These are phyloP conservation scores for Globisporangium canariense DNA, from an alignment of 352 stramenopile species.

Conservation along the genomic window DNA sequence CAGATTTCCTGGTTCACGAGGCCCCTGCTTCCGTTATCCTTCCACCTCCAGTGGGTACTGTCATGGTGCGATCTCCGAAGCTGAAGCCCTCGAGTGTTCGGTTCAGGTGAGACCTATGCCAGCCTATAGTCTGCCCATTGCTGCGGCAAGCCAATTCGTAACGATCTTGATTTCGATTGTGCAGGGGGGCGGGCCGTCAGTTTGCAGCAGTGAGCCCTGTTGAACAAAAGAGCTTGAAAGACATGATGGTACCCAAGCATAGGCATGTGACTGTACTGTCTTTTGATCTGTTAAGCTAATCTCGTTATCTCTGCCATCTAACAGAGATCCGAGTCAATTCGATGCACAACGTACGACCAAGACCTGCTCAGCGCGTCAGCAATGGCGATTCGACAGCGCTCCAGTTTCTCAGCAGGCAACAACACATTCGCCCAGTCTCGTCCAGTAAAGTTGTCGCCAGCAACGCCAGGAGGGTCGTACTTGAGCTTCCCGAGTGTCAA, in stretches of 20 bases:
- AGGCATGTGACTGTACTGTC: neutral
- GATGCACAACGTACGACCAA: constrained; percentile 40
- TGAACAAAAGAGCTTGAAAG: constrained; percentile 21
- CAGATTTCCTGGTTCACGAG: constrained; percentile 9
- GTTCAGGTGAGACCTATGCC: constrained; percentile 33
- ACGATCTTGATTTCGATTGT: neutral
- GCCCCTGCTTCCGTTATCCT: constrained; percentile 30
- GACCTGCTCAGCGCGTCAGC: constrained; percentile 55
- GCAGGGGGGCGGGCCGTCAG: constrained; percentile 49
- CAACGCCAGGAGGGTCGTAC: constrained; percentile 23
- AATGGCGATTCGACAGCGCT: constrained; percentile 48
- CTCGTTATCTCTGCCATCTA: neutral
- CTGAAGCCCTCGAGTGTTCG: constrained; percentile 33
- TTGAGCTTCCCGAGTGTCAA: constrained; percentile 41
- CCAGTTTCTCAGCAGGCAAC: constrained; percentile 17
- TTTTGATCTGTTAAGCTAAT: neutral
- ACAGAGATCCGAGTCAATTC: constrained; percentile 32
- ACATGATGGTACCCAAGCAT: constrained; percentile 35
- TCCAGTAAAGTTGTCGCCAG: constrained; percentile 3
- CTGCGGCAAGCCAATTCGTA: neutral
- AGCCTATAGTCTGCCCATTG: neutral
- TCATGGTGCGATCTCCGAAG: constrained; percentile 42
- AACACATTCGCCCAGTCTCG: constrained; percentile 8
- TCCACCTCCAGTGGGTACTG: constrained; percentile 36
- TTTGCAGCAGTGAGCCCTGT: constrained; percentile 40